Conservation (phyloP, 75 land plant species). For the Cryptomeria japonica region DNA sequence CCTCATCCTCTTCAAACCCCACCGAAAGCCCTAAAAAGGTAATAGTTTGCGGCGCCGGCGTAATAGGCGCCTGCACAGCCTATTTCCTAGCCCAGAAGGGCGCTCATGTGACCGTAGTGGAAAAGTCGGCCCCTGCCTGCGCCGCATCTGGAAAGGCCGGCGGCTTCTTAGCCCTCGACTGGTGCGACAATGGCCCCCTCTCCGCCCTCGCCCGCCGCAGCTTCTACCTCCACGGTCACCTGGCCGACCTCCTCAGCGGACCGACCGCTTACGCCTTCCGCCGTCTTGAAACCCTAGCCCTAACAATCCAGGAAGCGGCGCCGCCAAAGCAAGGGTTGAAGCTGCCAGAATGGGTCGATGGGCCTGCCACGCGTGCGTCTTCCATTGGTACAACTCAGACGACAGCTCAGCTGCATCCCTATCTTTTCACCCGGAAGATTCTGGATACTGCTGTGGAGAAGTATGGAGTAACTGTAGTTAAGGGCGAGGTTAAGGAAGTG, state of each 20-base stretch:
- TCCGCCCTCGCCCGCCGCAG: constrained; percentile 62
- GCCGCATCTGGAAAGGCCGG: constrained; percentile 97
- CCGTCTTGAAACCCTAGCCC: constrained; percentile 44
- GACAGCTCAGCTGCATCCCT: constrained; percentile 93
- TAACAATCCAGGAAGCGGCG: constrained; percentile 25
- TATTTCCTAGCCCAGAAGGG: constrained; percentile 71
- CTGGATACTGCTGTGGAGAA: constrained; percentile 50
- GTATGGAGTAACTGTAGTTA: constrained; percentile 58
- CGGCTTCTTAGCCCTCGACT: constrained; percentile 88
- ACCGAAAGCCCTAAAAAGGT: constrained; percentile 13
- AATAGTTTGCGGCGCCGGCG: constrained; percentile 82
- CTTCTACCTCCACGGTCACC: constrained; percentile 69
- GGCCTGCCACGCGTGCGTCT: constrained; percentile 21
- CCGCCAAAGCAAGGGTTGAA: background rate
- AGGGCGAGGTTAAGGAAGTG: constrained; percentile 61
- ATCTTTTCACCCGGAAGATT: constrained; percentile 60
- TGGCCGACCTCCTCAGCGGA: constrained; percentile 72
- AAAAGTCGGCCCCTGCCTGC: constrained; percentile 72
- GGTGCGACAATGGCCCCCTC: constrained; percentile 82
- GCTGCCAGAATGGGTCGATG: constrained; percentile 55
- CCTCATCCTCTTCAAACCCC: background rate
- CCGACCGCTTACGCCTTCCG: constrained; percentile 68
- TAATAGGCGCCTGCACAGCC: constrained; percentile 86
- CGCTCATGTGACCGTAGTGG: constrained; percentile 65
- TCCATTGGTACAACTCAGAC: constrained; percentile 68